Evolutionary conservation across 2,329 filamentous ascomycete species (phyloP).

Genomic region (Fusarium gaditjirri): DNA sequence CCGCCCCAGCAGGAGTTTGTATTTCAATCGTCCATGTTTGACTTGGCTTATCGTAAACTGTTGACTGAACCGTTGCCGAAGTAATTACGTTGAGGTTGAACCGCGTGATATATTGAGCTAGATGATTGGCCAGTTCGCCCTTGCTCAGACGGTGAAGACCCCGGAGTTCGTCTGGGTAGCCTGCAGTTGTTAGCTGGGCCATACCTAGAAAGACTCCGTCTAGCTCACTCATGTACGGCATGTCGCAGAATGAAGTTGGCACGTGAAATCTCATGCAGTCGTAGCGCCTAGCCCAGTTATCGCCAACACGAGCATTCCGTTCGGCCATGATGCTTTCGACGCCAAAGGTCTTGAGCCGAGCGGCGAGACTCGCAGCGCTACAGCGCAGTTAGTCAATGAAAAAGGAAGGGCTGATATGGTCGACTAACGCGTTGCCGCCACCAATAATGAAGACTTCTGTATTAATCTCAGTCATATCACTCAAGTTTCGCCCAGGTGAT

Average conservation of each 20-base stretch:
- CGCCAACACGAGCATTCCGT: constrained; percentile 6
- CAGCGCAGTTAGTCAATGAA: accelerated
- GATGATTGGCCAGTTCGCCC: constrained; percentile 23
- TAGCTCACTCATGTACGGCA: constrained; percentile 27
- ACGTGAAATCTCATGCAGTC: constrained; percentile 31
- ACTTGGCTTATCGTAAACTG: neutral
- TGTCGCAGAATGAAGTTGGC: constrained; percentile 25
- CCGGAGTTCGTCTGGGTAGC: constrained; percentile 10
- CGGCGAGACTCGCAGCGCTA: constrained; percentile 14
- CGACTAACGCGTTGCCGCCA: constrained; percentile 21
- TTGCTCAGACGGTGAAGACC: constrained; percentile 21
- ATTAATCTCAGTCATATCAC: neutral
- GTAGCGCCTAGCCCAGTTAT: constrained; percentile 32
- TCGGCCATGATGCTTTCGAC: constrained; percentile 29
- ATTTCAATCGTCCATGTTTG: constrained; percentile 11
- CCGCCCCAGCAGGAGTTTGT: neutral
- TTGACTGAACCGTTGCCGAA: neutral
- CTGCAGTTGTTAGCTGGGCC: neutral
- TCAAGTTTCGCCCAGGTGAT: neutral
- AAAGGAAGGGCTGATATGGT: accelerated
- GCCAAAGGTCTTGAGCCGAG: constrained; percentile 23
- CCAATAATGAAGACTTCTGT: constrained; percentile 28
- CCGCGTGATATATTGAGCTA: neutral
- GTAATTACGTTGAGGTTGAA: constrained; percentile 29
- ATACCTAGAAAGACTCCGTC: too few relatives aligned